phyloP scores from a whole-genome alignment of 2,329 filamentous ascomycete genomes.

The Colletotrichum sp. region DNA sequence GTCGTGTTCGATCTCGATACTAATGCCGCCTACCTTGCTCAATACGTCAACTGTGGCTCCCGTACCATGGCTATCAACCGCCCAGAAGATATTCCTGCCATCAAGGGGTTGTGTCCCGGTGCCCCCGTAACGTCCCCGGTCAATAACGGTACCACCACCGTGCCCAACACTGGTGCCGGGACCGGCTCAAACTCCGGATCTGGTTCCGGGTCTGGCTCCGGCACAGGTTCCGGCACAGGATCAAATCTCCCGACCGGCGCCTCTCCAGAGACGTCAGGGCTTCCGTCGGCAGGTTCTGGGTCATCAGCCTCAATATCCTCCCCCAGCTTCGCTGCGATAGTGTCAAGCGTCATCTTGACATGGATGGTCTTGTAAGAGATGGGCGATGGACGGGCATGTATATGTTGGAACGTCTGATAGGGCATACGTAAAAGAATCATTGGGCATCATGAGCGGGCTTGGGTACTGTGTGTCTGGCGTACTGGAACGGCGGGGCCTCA shows the following conservation, averaged over 20 bases:
- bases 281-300: background rate
- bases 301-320: background rate
- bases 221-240: background rate
- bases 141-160: background rate
- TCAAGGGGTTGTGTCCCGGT: slow-evolving; percentile 5
- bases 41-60: slow-evolving; percentile 56
- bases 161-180: background rate
- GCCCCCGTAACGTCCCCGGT: background rate
- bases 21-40: slow-evolving; percentile 53
- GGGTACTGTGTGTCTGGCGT: background rate
- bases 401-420: background rate
- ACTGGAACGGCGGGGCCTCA: background rate
- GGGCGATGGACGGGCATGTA: background rate
- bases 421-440: background rate
- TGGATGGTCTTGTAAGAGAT: background rate
- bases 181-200: background rate
- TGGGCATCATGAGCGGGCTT: background rate
- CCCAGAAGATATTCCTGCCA: slow-evolving; percentile 12
- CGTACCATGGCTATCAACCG: slow-evolving; percentile 12
- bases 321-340: background rate
- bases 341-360: background rate
- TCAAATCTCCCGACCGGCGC: background rate
- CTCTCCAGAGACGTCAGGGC: background rate
- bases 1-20: slow-evolving; percentile 58
- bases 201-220: background rate